Evolutionary conservation across 2,329 filamentous ascomycete genomes (phyloP).

Genomic region (Xylariaceae sp.): DNA sequence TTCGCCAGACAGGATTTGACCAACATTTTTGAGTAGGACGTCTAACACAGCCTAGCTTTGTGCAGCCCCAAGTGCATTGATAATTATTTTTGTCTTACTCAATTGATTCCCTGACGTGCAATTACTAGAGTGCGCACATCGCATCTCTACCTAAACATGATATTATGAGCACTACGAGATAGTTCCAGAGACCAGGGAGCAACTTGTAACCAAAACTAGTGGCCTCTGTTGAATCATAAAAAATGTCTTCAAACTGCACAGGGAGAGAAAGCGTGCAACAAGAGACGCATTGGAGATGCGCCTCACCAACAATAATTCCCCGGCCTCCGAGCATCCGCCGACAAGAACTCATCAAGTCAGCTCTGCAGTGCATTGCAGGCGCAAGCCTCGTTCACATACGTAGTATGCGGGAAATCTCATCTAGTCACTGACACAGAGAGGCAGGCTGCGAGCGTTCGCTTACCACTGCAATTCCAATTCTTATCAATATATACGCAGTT

Average conservation of each 20-base stretch:
- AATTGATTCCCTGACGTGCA: background rate
- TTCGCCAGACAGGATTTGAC: background rate
- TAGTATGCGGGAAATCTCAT: background rate
- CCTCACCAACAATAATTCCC: too few relatives aligned
- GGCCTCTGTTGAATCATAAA: background rate
- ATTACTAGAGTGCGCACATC: too few relatives aligned
- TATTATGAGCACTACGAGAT: too few relatives aligned
- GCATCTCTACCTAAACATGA: too few relatives aligned
- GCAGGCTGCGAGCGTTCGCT: background rate
- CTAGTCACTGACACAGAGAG: background rate
- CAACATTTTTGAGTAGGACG: background rate
- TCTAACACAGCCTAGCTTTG: background rate
- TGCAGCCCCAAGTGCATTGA: background rate
- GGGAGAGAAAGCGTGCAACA: background rate
- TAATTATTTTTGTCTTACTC: background rate
- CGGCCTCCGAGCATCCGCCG: too few relatives aligned
- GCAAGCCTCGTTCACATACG: too few relatives aligned
- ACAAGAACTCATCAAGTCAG: too few relatives aligned
- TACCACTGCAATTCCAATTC: background rate
- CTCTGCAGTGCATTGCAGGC: too few relatives aligned
- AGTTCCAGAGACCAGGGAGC: too few relatives aligned
- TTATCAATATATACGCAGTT: background rate
- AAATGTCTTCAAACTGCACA: too few relatives aligned
- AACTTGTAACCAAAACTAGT: background rate
- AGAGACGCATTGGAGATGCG: too few relatives aligned